Conservation (phyloP, 768 basidiomycete genomes). For the Mycena latifolia region DNA sequence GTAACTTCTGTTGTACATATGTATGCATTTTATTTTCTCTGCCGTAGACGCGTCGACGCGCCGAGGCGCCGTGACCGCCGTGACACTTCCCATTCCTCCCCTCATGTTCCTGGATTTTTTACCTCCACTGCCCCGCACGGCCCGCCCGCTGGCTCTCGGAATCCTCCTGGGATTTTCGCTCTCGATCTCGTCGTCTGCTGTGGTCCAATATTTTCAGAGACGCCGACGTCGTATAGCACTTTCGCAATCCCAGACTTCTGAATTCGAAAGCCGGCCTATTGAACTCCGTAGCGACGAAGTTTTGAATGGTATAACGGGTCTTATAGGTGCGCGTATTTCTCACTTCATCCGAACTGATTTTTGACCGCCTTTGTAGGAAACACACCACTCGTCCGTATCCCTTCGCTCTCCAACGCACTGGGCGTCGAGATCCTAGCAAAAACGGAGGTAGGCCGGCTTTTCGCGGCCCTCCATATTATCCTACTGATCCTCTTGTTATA, state of each 20-base stretch:
- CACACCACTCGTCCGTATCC: constrained; percentile 92
- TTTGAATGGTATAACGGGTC: constrained; percentile 81
- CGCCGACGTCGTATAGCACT: constrained; percentile 58
- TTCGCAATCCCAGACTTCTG: constrained; percentile 38
- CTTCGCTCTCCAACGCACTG: constrained; percentile 89
- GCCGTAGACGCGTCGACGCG: no score
- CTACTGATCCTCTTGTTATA: not conserved
- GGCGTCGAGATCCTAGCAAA: constrained; percentile 97
- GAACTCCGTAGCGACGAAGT: constrained; percentile 83
- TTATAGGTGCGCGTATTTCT: constrained; percentile 73
- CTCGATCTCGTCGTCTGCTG: constrained; percentile 77
- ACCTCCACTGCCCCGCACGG: constrained; percentile 14
- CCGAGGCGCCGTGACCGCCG: no score
- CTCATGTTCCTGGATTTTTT: constrained; percentile 18
- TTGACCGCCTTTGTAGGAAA: constrained; percentile 70
- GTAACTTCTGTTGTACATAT: no score
- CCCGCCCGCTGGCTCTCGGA: constrained; percentile 49
- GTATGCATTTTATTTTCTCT: no score
- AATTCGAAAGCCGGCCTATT: constrained; percentile 66
- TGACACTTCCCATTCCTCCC: not conserved
- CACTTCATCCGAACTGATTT: constrained; percentile 7
- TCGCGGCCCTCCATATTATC: not conserved
- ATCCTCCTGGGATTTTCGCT: constrained; percentile 82
- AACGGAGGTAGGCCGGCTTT: constrained; percentile 76
- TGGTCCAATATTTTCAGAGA: constrained; percentile 65